These are phyloP conservation scores for Phaffia tasmanica DNA, from an alignment of 768 basidiomycete species.

Conservation along the genomic window DNA sequence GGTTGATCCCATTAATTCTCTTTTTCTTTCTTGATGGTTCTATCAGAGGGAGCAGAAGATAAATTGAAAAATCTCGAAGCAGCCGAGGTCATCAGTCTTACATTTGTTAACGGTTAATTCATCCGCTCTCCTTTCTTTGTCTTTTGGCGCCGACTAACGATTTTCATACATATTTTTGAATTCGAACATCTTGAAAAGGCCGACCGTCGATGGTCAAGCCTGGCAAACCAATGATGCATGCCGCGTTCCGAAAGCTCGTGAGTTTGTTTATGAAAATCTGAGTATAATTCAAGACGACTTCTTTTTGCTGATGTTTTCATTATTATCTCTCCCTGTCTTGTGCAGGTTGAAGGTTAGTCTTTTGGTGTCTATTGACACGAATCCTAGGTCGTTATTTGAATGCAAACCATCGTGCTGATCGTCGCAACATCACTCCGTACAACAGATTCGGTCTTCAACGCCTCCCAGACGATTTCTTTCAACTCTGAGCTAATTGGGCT, in stretches of 20 bases:
- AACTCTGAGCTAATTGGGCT: conserved; percentile 46
- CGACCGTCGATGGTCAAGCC: conserved; percentile 73
- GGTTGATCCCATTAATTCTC: conserved; percentile 74
- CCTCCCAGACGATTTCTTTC: conserved; percentile 66
- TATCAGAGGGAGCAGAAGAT: conserved; percentile 77
- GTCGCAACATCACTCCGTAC: neutral
- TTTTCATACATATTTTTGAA: neutral
- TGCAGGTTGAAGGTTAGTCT: conserved; percentile 11
- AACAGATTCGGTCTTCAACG: conserved; percentile 63
- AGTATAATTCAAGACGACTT: neutral
- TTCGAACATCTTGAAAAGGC: conserved; percentile 44
- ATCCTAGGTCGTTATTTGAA: neutral
- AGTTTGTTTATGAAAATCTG: conserved; percentile 32
- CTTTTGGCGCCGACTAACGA: neutral
- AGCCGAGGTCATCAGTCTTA: conserved; percentile 66
- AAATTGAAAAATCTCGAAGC: conserved; percentile 76
- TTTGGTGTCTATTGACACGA: too few relatives aligned
- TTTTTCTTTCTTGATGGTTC: conserved; percentile 69
- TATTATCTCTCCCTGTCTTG: conserved; percentile 9
- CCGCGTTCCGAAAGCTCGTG: conserved; percentile 70
- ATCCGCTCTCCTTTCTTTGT: neutral
- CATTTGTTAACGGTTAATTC: conserved; percentile 55
- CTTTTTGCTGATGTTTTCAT: conserved; percentile 20
- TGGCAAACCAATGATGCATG: conserved; percentile 79
- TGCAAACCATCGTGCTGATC: neutral